phyloP scores from a whole-genome alignment of 164 flowering plant species.

The Nelumbo lutea region DNA sequence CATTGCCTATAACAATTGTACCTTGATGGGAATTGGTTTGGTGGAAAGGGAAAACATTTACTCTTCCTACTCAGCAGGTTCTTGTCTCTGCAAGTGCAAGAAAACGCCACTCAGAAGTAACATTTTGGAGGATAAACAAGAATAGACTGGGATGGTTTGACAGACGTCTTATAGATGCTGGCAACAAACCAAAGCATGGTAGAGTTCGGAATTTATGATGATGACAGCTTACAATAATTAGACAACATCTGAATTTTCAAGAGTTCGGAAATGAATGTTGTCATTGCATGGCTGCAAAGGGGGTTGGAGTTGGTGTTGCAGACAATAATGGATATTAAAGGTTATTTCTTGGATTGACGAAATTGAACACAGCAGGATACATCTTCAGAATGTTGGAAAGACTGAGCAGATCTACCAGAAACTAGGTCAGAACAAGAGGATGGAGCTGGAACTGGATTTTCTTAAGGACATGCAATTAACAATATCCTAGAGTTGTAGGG shows the following conservation, averaged over 20 bases:
- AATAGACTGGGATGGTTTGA: slow-evolving; percentile 68
- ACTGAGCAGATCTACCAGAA: slow-evolving; percentile 59
- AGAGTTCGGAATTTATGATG: slow-evolving; percentile 60
- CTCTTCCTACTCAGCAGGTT: slow-evolving; percentile 85
- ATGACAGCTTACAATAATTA: slow-evolving; percentile 53
- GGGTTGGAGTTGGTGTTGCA: slow-evolving; percentile 60
- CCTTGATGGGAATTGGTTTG: slow-evolving; percentile 72
- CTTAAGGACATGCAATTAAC: slow-evolving; percentile 74
- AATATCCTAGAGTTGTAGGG: slow-evolving; percentile 71
- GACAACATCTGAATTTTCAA: slow-evolving; percentile 61
- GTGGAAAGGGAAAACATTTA: slow-evolving; percentile 80
- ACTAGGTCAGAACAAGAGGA: slow-evolving; percentile 59
- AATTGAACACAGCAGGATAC: slow-evolving; percentile 73
- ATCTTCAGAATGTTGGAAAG: slow-evolving; percentile 57
- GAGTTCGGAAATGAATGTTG: slow-evolving; percentile 76
- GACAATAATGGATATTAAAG: slow-evolving; percentile 64
- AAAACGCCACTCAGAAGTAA: slow-evolving; percentile 66
- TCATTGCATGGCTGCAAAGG: slow-evolving; percentile 85
- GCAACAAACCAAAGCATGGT: slow-evolving; percentile 61
- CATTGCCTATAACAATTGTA: slow-evolving; percentile 45
- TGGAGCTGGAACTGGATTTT: slow-evolving; percentile 52
- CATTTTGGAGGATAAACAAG: slow-evolving; percentile 71
- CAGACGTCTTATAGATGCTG: slow-evolving; percentile 63
- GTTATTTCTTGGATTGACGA: slow-evolving; percentile 92
- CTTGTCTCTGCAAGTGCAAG: slow-evolving; percentile 70